phyloP scores from a whole-genome alignment of 208 protist genomes.

The Crithidia thermophila region DNA sequence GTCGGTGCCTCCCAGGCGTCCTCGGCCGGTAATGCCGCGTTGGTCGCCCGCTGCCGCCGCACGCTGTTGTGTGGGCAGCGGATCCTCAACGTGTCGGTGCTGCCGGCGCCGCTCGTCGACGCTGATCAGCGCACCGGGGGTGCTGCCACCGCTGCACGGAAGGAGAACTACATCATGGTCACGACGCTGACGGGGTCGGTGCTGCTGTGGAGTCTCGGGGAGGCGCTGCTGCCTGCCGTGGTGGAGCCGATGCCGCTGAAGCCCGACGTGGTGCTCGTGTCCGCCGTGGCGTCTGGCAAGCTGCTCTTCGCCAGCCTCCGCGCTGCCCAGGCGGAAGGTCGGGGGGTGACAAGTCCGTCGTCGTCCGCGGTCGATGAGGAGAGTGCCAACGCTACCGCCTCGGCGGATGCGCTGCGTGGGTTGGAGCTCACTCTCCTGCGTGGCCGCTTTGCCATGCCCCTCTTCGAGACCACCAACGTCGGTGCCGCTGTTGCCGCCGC shows the following conservation, averaged over 20 bases:
- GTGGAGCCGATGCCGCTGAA: conserved; percentile 61
- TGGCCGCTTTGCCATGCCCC: conserved; percentile 71
- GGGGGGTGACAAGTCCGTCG: not conserved
- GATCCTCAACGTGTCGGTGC: conserved; percentile 65
- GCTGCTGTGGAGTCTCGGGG: conserved; percentile 58
- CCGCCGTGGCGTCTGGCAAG: conserved; percentile 28
- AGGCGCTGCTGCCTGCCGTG: conserved; percentile 37
- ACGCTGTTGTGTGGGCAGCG: conserved; percentile 84
- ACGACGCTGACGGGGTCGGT: conserved; percentile 32
- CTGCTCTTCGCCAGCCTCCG: conserved; percentile 51
- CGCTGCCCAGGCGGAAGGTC: not conserved
- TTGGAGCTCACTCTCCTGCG: conserved; percentile 59
- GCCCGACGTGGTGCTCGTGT: conserved; percentile 58
- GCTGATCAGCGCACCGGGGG: not conserved
- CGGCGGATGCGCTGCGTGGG: conserved; percentile 1
- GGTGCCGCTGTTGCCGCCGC: conserved; percentile 23
- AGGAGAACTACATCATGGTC: conserved; percentile 25
- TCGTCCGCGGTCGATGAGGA: not conserved
- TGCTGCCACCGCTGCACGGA: not conserved
- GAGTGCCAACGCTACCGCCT: too few species aligned
- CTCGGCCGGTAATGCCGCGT: conserved; percentile 1
- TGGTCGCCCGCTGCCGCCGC: conserved; percentile 54
- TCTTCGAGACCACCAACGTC: conserved; percentile 48
- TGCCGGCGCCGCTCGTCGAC: too few species aligned
- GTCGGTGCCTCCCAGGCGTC: too few species aligned